A percentile compares a stretch with the other conserved stretches of the same genome.
Conservation (phyloP, 768 basidiomycete genomes). For the Suillus discolor region DNA sequence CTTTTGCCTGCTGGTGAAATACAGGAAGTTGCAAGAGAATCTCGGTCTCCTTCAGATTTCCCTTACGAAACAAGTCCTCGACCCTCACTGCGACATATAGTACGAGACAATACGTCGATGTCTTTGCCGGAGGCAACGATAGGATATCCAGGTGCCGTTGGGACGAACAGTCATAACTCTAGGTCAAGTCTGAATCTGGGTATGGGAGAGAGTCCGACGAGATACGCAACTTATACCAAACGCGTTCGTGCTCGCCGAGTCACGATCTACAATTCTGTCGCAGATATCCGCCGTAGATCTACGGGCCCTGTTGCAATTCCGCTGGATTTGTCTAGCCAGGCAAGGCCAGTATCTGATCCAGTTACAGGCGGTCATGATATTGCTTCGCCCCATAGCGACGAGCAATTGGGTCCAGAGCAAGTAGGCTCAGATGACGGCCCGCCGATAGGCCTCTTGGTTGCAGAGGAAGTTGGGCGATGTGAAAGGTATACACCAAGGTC, state of each 20-base stretch:
- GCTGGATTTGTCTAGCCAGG: background rate
- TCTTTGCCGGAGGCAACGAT: background rate
- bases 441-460: constrained; percentile 27
- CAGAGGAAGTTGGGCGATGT: constrained; percentile 16
- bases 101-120: background rate
- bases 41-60: constrained; percentile 3
- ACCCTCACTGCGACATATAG: background rate
- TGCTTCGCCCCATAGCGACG: background rate
- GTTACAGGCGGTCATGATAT: background rate
- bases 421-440: background rate
- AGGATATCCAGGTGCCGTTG: background rate
- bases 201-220: background rate
- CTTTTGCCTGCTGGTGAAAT: background rate
- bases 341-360: background rate
- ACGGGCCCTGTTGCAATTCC: background rate
- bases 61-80: background rate
- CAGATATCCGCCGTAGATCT: background rate
- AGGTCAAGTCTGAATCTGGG: background rate
- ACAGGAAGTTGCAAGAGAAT: background rate
- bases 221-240: background rate
- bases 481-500: constrained; percentile 4
- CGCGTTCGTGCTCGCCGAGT: background rate
- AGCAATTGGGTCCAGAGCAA: constrained; percentile 4
- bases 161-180: background rate
- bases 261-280: background rate